These are phyloP conservation scores for Pseudopediastrum boryanum DNA, from an alignment of 139 green algal species.

Conservation along the genomic window DNA sequence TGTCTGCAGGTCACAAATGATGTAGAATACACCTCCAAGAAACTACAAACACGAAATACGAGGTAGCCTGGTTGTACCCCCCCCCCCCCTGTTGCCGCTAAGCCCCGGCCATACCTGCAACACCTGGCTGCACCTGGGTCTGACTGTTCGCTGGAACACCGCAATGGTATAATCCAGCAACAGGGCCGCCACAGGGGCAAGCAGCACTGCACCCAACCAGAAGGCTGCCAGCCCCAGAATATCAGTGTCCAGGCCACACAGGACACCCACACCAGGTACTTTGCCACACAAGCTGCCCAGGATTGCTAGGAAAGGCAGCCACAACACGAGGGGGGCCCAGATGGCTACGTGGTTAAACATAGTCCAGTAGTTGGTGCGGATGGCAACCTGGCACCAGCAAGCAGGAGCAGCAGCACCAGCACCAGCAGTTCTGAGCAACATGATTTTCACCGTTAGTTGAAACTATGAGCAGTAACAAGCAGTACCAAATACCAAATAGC, in stretches of 20 bases:
- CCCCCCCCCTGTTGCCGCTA: too few relatives aligned
- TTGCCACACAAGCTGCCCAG: conserved; percentile 5
- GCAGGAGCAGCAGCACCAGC: conserved; percentile 1
- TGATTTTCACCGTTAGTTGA: background rate
- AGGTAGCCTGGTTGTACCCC: too few relatives aligned
- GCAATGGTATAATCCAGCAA: conserved; percentile 49
- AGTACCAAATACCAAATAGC: too few relatives aligned
- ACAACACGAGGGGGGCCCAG: conserved; percentile 26
- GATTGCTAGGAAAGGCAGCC: conserved; percentile 23
- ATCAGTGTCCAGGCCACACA: conserved; percentile 26
- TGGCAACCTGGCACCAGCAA: conserved; percentile 27
- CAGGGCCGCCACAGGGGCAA: conserved; percentile 48
- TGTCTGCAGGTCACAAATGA: too few relatives aligned
- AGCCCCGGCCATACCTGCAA: conserved; percentile 46
- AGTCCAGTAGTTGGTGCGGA: conserved; percentile 38
- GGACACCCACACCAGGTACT: conserved; percentile 3
- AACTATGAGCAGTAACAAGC: background rate
- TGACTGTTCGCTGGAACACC: conserved; percentile 45
- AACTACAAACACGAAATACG: too few relatives aligned
- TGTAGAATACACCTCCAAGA: too few relatives aligned
- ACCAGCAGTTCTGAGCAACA: background rate
- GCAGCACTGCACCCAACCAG: conserved; percentile 33
- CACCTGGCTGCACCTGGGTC: conserved; percentile 45
- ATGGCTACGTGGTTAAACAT: conserved; percentile 30
- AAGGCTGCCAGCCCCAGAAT: conserved; percentile 23